Conservation (phyloP, 1,139 yeast genomes). For the Meyerozyma sp. region DNA sequence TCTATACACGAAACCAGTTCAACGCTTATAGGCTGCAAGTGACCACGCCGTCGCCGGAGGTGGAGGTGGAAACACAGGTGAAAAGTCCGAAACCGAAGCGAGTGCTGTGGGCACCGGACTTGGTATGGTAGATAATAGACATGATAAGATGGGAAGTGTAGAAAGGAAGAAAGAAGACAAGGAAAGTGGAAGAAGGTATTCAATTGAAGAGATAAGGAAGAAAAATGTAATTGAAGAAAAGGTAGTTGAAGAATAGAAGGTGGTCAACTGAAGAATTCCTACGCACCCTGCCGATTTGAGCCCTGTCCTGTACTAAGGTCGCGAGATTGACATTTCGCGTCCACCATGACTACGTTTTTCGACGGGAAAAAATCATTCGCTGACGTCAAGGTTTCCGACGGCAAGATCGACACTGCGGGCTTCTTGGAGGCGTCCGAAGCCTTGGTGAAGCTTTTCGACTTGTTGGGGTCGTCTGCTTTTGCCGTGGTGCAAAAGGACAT, state of each 20-base stretch:
- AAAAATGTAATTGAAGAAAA: no score
- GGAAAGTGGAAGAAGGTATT: no score
- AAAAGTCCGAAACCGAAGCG: conserved; percentile 3
- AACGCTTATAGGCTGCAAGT: neutral
- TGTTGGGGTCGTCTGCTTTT: conserved; percentile 82
- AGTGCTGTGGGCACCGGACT: conserved; percentile 3
- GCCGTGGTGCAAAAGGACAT: conserved; percentile 82
- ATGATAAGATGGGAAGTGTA: neutral
- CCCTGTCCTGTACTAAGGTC: no score
- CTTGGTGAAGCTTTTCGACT: conserved; percentile 74
- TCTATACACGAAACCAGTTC: neutral
- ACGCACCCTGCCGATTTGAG: no score
- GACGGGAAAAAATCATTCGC: conserved; percentile 70
- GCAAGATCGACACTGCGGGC: conserved; percentile 64
- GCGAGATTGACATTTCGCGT: neutral
- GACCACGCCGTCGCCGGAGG: neutral
- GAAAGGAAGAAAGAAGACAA: no score
- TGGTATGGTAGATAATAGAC: neutral
- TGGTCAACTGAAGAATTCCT: no score
- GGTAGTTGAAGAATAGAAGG: no score
- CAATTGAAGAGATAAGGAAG: no score
- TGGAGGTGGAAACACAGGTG: neutral
- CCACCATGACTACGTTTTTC: conserved; percentile 63
- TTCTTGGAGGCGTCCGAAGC: conserved; percentile 84
- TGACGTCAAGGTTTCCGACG: conserved; percentile 64